Evolutionary conservation across 148 eudicot species (phyloP), one percentile per base, ranked within the genome.

Genomic region (Arctostaphylos glauca): DNA sequence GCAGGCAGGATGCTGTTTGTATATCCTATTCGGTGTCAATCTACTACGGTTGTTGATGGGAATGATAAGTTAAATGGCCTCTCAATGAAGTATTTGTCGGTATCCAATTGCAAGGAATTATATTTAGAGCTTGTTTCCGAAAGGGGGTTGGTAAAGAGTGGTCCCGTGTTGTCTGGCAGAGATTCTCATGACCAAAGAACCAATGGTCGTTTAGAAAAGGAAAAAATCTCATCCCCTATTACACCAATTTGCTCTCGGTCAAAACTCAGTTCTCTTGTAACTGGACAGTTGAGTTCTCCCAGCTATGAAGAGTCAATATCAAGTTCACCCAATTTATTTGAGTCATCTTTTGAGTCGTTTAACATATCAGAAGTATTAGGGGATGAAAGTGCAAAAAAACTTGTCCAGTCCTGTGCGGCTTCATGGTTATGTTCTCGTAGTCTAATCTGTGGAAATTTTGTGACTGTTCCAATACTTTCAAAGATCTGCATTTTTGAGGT

Each of bases 401-500:
- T 93, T 86, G 83, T 96, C 23, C 89, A 93, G 82, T 84, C 85
- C 25, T 89, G 92, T 81, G 88, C 88, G 76, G 82, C 81, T 50
- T 87, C 89, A 13, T 92, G 93, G 92, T 83, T 96, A 80, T 85
- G 64, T 87, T 88, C 89, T 76, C 95, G 95, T 62, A 86, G 54
- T 81, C 78, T 96, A 70, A 89, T 96, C 2, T 81, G 79, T 70
- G 94, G 98, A 72, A 96, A 96, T 86, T 81, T 93, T 89, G 94
- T 94, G 72, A 80, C 87, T 0, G 72, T 96, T 74, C 94, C 98
- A 6, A 73, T 90, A 18, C 95, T 92, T 70, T 89, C 96, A 50
- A 87, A 86, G 85, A 81, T 90, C 44, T 87, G 90, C 76, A 59
- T 88, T 71, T 94, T 92, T 81, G 90, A 90, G 88, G 97, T 93